These are phyloP conservation scores for Clathrospora elynae DNA, from an alignment of 2,329 filamentous ascomycete genomes.

Conservation along the genomic window DNA sequence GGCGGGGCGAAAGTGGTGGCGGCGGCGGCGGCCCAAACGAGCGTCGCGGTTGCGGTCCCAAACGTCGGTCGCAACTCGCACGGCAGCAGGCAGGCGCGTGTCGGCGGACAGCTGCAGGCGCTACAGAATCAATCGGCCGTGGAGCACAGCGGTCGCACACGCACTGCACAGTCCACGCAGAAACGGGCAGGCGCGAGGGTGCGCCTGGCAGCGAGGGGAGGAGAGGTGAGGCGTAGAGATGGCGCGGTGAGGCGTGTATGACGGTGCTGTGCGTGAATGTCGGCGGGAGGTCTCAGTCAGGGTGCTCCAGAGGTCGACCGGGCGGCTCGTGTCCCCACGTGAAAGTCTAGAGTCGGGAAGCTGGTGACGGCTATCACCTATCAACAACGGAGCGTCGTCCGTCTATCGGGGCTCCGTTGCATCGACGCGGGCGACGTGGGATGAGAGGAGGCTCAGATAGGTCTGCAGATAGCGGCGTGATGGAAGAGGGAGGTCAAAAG, in stretches of 20 bases:
- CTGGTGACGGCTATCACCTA: constrained; percentile 13
- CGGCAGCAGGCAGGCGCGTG: constrained; percentile 32
- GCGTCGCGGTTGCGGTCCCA: constrained; percentile 18
- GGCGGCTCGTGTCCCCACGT: constrained; percentile 38
- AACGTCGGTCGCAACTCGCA: constrained; percentile 26
- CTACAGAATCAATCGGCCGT: constrained; percentile 28
- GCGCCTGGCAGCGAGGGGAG: constrained; percentile 2
- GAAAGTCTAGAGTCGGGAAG: background rate
- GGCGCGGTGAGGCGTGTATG: constrained; percentile 5
- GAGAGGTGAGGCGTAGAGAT: constrained; percentile 1
- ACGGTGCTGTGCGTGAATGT: constrained; percentile 10
- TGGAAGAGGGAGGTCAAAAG: constrained; percentile 29
- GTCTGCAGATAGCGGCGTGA: constrained; percentile 14
- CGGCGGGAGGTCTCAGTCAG: constrained; percentile 13
- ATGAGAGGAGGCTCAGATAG: constrained; percentile 12
- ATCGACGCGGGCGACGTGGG: constrained; percentile 33
- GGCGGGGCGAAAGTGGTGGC: constrained; percentile 21
- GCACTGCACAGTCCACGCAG: constrained; percentile 28
- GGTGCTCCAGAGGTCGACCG: constrained; percentile 9
- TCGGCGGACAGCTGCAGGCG: constrained; percentile 35
- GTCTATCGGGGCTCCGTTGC: constrained; percentile 26
- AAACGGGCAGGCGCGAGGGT: constrained; percentile 24
- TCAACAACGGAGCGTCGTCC: constrained; percentile 24
- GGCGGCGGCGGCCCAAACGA: constrained; percentile 18
- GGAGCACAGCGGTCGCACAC: constrained; percentile 30